Base-by-base conservation (phyloP, 129 eudicot species). In the Solidago caesia region DNA sequence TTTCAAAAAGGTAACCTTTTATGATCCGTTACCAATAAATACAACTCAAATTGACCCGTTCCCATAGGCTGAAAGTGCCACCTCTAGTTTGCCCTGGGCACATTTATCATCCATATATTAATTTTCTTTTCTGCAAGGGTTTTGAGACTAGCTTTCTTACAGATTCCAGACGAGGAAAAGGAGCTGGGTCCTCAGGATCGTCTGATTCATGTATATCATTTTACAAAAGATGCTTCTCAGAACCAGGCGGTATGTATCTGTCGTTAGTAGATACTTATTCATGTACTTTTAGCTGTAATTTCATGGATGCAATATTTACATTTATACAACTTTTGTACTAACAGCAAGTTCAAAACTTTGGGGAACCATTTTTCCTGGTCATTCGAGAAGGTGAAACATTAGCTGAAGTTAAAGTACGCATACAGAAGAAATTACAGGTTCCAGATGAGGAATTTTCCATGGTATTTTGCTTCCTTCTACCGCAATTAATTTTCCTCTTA, bases 101-200 rank as follows among this genome's bases (percentile, higher is more conserved):
- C 2, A 33, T 33, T 33, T 33, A 1, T 33, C 39, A 33, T 33
- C 39, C 39, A 33, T 33, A 33, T 33, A 33, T 33, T 33, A 33
- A 33, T 5, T n/a, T 75, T 27, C 33, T 2, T 43, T 77, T 29
- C 52, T 53, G 16, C 2, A n/a, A 2, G 63, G 58, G 12, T 59
- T 39, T 41, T 39, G 27, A 77, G 41, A 46, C 42, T 21, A 57
- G 15, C 44, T 29, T 68, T 2, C 6, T 71, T 67, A 62, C 87
- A 91, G 92, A 84, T 88, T 79, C 92, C 97, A 4, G 96, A 91
- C 67, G 96, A 91, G 84, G 92, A 91, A 84, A 88, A 83, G 68
- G 81, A 82, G 53, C 79, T 88, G 53, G 96, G 90, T 49, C 86
- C 86, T 16, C 82, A 77, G 67, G 90, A 86, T 82, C 82, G 89